A percentile compares a stretch with the other conserved stretches of the same genome.
Evolutionary conservation across 768 basidiomycete species (phyloP).

Genomic region (Mycena chlorophos): DNA sequence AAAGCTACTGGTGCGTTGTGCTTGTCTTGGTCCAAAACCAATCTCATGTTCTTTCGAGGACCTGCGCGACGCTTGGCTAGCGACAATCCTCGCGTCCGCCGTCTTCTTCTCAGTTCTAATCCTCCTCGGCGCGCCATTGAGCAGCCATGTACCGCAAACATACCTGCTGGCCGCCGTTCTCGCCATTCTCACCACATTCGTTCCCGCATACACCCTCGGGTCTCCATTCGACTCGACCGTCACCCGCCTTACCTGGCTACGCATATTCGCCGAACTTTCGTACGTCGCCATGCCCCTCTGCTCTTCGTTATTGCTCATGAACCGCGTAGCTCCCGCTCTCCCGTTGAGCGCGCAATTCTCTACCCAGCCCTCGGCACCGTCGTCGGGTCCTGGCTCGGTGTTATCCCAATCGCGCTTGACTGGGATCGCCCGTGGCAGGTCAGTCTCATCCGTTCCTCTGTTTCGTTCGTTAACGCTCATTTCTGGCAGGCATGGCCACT

Average conservation of each 20-base stretch:
- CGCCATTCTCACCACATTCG: conserved; percentile 62
- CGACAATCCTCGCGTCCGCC: conserved; percentile 53
- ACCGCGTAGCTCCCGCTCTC: conserved; percentile 49
- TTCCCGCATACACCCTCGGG: conserved; percentile 72
- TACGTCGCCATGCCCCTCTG: conserved; percentile 50
- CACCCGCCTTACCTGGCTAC: conserved; percentile 67
- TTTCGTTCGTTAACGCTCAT: conserved; percentile 5
- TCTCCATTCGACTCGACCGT: conserved; percentile 53
- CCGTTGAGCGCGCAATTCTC: conserved; percentile 74
- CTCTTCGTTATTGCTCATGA: background rate
- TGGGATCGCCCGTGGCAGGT: conserved; percentile 99
- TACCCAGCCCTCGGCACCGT: conserved; percentile 76
- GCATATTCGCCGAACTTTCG: conserved; percentile 81
- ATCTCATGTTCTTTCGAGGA: conserved; percentile 41
- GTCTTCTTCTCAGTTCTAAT: conserved; percentile 52
- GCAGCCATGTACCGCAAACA: conserved; percentile 59
- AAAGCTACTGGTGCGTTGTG: conserved; percentile 40
- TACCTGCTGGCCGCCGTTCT: conserved; percentile 69
- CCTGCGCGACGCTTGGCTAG: conserved; percentile 48
- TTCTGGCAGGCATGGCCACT: conserved; percentile 74
- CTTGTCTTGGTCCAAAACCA: conserved; percentile 1
- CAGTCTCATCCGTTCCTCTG: conserved; percentile 24
- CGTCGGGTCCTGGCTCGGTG: conserved; percentile 79
- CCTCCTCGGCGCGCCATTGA: conserved; percentile 74
- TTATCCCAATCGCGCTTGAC: conserved; percentile 85